A percentile compares a stretch with the other conserved stretches of the same genome.
phyloP scores from a whole-genome alignment of 768 basidiomycete genomes.

The Lactarius evosmus region DNA sequence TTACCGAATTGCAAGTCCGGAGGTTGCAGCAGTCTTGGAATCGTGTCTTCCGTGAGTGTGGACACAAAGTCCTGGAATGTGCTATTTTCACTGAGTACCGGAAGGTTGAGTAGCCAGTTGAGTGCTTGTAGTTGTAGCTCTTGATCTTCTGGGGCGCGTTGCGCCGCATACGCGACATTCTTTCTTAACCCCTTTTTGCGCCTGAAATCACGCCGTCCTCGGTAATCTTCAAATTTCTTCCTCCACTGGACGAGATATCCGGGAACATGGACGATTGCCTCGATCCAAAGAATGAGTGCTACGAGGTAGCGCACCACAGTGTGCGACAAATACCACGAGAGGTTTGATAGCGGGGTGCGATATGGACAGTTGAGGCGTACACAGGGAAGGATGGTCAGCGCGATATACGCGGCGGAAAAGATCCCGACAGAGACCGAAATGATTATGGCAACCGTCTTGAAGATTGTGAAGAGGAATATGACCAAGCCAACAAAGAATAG shows the following conservation, averaged over 20 bases:
- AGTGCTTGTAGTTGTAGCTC: background rate
- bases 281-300: background rate
- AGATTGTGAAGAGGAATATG: constrained; percentile 10
- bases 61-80: constrained; percentile 1
- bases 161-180: background rate
- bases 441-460: constrained; percentile 11
- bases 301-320: background rate
- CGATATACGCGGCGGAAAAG: constrained; percentile 5
- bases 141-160: background rate
- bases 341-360: constrained; percentile 17
- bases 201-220: background rate
- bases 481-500: constrained; percentile 22
- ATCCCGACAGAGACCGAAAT: background rate
- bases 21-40: background rate
- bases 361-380: constrained; percentile 8
- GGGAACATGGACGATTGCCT: background rate
- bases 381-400: constrained; percentile 10
- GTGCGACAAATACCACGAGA: constrained; percentile 7
- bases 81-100: background rate
- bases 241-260: background rate
- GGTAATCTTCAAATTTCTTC: background rate
- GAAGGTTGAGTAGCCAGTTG: background rate
- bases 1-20: background rate
- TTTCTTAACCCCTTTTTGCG: background rate
- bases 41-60: background rate